These are phyloP conservation scores for Puya raimondii DNA, from an alignment of 176 grass and related monocot genomes.

Conservation along the genomic window DNA sequence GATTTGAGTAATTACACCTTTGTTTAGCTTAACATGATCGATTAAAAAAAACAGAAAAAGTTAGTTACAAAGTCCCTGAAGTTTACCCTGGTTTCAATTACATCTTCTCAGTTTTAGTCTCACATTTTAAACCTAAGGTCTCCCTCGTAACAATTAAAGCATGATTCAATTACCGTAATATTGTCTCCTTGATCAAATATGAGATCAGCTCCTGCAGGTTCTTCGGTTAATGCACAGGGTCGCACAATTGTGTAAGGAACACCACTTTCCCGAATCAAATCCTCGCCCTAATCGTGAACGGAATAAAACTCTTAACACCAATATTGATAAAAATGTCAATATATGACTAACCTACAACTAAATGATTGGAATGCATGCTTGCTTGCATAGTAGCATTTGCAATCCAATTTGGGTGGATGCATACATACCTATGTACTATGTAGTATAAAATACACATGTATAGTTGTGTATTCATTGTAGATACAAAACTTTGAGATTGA, in stretches of 20 bases:
- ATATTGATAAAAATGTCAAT: neutral
- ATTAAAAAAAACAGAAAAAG: no score
- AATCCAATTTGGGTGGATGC: neutral
- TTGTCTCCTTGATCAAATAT: constrained; percentile 98
- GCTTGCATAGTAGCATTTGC: neutral
- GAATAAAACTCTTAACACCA: neutral
- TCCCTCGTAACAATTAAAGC: neutral
- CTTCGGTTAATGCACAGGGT: constrained; percentile 89
- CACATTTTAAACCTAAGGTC: no score
- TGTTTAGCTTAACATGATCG: no score
- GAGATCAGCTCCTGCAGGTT: constrained; percentile 89
- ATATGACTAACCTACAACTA: neutral
- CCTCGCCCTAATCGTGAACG: constrained; percentile 52
- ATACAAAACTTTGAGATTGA: no score
- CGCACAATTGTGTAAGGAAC: constrained; percentile 68
- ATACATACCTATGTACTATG: neutral
- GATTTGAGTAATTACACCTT: neutral
- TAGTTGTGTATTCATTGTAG: no score
- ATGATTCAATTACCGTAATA: constrained; percentile 38
- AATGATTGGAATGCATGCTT: constrained; percentile 2
- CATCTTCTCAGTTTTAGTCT: no score
- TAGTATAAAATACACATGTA: no score
- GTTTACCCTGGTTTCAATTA: no score
- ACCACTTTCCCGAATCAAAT: constrained; percentile 82
- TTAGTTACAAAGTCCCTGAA: no score